Evolutionary conservation across 116 monocot species (phyloP), one percentile per base, ranked within the genome.

Genomic region (Zostera marina): DNA sequence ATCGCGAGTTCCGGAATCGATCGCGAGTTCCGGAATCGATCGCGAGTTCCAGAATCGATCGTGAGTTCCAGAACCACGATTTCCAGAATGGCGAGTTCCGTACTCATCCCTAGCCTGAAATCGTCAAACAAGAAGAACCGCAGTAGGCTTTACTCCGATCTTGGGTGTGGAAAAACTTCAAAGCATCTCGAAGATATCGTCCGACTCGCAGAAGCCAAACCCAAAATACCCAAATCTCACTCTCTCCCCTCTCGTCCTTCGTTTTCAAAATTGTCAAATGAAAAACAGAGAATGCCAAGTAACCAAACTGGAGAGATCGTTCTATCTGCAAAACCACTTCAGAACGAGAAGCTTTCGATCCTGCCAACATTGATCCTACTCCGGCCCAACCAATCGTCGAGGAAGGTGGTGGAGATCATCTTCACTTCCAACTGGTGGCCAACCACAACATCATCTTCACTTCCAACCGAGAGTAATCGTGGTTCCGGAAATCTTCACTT

Each of bases 381-480:
- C 13, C 25, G 60, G 39, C 45, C 56, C 52, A 80, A 76, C 38
- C 78, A 87, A 70, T 78, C 83, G 1, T 83, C 87, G 21, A 68
- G 78, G 4, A 62, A 74, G 8, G 87, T 92, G 42, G 78, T 87
- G 10, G 80, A 83, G 79, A 74, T 83, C 42, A 87, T 92, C 54
- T 92, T 87, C 72, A 49, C 68, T 59, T 81, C 83, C 48, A 81
- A 81, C 60, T 92, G 87, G 87, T 56, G n/a, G n/a, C n/a, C 11
- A 22, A 44, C 4, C 70, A 74, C 66, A n/a, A n/a, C n/a, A n/a
- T n/a, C n/a, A n/a, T n/a, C n/a, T n/a, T n/a, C n/a, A n/a, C n/a
- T n/a, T n/a, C n/a, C n/a, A n/a, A n/a, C n/a, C n/a, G n/a, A n/a
- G n/a, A n/a, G n/a, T n/a, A n/a, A n/a, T n/a, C n/a, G n/a, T n/a